A percentile compares a stretch with the other conserved stretches of the same genome.
phyloP scores from a whole-genome alignment of 306 rosid species.

The Albizia julibrissin region DNA sequence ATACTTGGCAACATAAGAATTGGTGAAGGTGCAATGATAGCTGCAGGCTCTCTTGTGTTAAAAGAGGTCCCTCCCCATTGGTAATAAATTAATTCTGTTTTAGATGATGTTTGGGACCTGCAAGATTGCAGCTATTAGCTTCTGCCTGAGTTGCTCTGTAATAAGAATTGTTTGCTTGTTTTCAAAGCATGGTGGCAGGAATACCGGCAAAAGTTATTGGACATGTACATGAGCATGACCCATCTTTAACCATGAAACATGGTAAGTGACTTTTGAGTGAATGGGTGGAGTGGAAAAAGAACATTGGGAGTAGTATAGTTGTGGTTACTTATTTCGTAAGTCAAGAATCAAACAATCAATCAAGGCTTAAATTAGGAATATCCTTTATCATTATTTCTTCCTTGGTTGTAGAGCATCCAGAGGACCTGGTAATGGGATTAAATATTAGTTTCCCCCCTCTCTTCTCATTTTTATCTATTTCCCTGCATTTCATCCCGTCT shows the following conservation, averaged over 20 bases:
- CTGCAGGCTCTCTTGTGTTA: constrained; percentile 88
- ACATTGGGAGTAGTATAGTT: background rate
- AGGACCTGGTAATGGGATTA: background rate
- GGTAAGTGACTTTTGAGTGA: constrained; percentile 54
- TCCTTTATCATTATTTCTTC: background rate
- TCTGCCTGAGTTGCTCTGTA: constrained; percentile 10
- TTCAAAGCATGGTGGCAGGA: constrained; percentile 82
- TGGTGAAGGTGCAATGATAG: constrained; percentile 86
- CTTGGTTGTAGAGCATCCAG: background rate
- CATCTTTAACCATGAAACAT: constrained; percentile 94
- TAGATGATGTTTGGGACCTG: constrained; percentile 3
- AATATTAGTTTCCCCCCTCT: background rate
- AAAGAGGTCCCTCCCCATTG: constrained; percentile 79
- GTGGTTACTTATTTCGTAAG: background rate
- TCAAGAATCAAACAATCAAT: background rate
- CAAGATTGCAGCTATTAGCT: background rate
- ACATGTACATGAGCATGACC: constrained; percentile 61
- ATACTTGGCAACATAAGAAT: constrained; percentile 87
- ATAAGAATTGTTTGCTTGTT: constrained; percentile 27
- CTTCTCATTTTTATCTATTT: background rate
- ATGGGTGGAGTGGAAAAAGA: background rate
- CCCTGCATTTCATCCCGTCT: background rate
- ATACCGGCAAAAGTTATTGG: constrained; percentile 83
- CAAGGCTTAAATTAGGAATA: background rate
- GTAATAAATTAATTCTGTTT: constrained; percentile 38